Evolutionary conservation across 1,284 basidiomycete genomes (phyloP).

Genomic region (Ganoderma leucocontextum): DNA sequence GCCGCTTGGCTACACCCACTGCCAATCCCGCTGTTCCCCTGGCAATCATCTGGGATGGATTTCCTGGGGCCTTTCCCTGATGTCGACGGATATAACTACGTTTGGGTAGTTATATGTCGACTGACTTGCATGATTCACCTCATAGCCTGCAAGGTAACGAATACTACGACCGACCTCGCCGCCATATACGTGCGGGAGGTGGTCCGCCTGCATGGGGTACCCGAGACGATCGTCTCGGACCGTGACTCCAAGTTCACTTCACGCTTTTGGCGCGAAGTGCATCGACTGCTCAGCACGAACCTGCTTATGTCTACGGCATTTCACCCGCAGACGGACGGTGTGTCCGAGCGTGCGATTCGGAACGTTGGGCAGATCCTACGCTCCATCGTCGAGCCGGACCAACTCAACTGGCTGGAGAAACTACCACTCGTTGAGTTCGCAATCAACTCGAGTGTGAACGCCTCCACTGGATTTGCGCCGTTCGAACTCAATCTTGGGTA

Average conservation of each 20-base stretch:
- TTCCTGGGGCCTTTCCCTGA: constrained; percentile 40
- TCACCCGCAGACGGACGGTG: constrained; percentile 46
- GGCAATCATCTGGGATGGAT: constrained; percentile 41
- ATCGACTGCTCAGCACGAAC: constrained; percentile 41
- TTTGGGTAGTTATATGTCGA: constrained; percentile 35
- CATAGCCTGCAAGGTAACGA: constrained; percentile 27
- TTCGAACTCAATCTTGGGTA: constrained; percentile 49
- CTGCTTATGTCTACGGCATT: constrained; percentile 42
- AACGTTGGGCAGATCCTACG: constrained; percentile 40
- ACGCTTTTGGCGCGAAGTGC: constrained; percentile 44
- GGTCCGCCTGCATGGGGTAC: constrained; percentile 38
- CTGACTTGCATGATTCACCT: constrained; percentile 37
- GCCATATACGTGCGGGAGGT: constrained; percentile 43
- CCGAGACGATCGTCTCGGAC: constrained; percentile 36
- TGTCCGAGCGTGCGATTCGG: constrained; percentile 39
- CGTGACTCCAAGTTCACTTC: constrained; percentile 47
- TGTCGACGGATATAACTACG: constrained; percentile 32
- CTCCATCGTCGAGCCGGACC: constrained; percentile 43
- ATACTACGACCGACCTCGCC: constrained; percentile 43
- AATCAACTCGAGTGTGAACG: constrained; percentile 42
- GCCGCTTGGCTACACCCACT: constrained; percentile 36
- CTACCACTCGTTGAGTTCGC: constrained; percentile 46
- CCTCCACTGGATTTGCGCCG: constrained; percentile 44
- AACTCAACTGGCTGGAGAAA: constrained; percentile 45
- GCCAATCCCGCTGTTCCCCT: constrained; percentile 35